Evolutionary conservation across 163 green algal genomes (phyloP), one percentile per base, ranked within the genome.

Genomic region (Volvox carteri): DNA sequence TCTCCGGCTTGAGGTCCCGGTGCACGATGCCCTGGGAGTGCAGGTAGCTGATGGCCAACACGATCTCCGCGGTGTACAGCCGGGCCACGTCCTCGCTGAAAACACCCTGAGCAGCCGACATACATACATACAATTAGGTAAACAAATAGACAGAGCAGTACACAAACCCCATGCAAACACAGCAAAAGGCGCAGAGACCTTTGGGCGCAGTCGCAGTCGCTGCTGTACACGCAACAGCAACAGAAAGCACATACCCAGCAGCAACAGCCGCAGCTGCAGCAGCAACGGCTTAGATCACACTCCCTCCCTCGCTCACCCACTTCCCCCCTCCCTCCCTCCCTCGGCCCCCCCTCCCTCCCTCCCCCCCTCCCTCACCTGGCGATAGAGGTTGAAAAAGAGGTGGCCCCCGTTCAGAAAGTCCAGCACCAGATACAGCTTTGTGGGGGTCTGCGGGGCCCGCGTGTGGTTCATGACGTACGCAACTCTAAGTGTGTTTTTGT

Each of bases 1-100:
- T 99, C 92, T 99, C 98, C 0, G 98, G 98, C 95, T 99, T 99
- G 16, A 99, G 94, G 91, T 99, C 98, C 54, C 98, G 93, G 92
- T 99, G 87, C 89, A 93, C 86, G 79, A 95, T 95, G 80, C 94
- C 94, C 14, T 96, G 91, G 21, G 48, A 90, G 92, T 99, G 98
- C 70, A 99, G 95, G 93, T 99, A 98, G 9, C 92, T 65, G 56
- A 99, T 94, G 12, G 98, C 98, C 46, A 95, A 92, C 37, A 99
- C 97, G 62, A 99, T 98, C 93, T 99, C 97, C 11, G 98, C 97
- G 1, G 94, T 95, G 92, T 99, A 99, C 42, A 99, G 94, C 8
- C 96, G 92, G 1, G 97, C 96, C 39, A 98, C 94, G 33, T 95
- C 74, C 90, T 99, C 98, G 52, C 92, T 88, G 93, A 99, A 99